Percentiles rank a stretch among this genome's conserved stretches.
phyloP scores from a whole-genome alignment of 192 early-diverging fungal genomes.

The Mortierella alpina region DNA sequence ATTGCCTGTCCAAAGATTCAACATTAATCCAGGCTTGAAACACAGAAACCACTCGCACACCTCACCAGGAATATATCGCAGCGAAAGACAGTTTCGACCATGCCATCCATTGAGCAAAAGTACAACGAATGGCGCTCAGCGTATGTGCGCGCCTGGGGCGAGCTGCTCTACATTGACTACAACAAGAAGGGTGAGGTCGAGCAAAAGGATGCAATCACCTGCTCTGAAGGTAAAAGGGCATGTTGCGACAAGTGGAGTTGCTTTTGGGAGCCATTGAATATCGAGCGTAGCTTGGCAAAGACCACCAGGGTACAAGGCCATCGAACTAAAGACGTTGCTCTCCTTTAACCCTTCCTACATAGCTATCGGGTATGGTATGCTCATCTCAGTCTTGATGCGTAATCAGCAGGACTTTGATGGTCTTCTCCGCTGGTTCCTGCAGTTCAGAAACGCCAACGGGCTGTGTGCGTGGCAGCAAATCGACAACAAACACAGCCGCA shows the following conservation, averaged over 20 bases:
- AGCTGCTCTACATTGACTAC: conserved; percentile 62
- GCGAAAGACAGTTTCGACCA: background rate
- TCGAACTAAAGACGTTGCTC: too few relatives aligned
- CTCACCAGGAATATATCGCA: background rate
- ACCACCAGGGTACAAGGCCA: too few relatives aligned
- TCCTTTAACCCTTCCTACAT: background rate
- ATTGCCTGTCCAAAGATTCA: too few relatives aligned
- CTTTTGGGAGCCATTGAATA: background rate
- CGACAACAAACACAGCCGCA: conserved; percentile 44
- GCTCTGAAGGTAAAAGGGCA: conserved; percentile 61
- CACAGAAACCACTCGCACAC: background rate
- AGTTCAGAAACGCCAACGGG: conserved; percentile 59
- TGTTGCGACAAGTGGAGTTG: background rate
- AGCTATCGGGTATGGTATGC: conserved; percentile 66
- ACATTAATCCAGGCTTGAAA: too few relatives aligned
- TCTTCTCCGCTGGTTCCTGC: conserved; percentile 60
- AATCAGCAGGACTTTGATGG: conserved; percentile 69
- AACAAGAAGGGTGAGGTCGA: conserved; percentile 62
- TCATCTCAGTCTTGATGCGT: conserved; percentile 61
- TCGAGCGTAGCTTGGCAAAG: too few relatives aligned
- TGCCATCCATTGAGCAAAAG: conserved; percentile 45
- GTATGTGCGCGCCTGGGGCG: conserved; percentile 61
- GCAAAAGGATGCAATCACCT: conserved; percentile 60
- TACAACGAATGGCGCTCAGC: conserved; percentile 41
- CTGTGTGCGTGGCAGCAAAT: conserved; percentile 63